Base-by-base conservation (phyloP, 352 stramenopile species). In the Phytophthora ohioensis region DNA sequence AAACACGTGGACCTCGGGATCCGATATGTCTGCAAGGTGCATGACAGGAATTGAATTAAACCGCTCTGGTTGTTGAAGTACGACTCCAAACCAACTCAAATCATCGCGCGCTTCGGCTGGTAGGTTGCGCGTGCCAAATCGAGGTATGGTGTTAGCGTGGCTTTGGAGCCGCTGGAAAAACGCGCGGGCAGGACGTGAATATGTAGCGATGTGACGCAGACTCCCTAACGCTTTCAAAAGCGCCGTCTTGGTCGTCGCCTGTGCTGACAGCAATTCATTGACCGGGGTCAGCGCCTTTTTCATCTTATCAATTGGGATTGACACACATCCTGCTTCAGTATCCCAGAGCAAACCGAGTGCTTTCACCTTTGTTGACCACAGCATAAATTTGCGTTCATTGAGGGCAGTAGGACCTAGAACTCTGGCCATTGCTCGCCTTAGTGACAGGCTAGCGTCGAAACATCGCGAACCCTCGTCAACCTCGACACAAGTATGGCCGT, bases 401-500 rank as follows among this genome's bases (percentile, higher is more conserved):
- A 74, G 13, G 0, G 56, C 64, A 1, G 47, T 38, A 0, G 65
- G 65, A 4, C 55, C 58, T 1, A 82, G 32, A 0, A 79, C 48
- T 0, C 41, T 64, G 1, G 43, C 38, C 66, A 81, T 75, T 5
- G 67, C 59, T 34, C 45, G 31, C 31, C 75, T 45, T 0, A 75
- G 51, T 9, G 67, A 21, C 0, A 73, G 2, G 6, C 77, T 67
- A 0, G 63, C 75, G 0, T 73, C 67, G 6, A 60, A 41, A n/a
- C 64, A 69, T 0, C 56, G 45, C 0, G 12, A 34, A 4, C 64
- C 67, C 0, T 32, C 13, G 5, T 72, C 67, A 0, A 69, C 12
- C 36, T 81, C 70, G 8, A 76, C 57, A 15, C 63, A 77, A 0
- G 39, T 73, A 34, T 79, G 74, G 34, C 75, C 63, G 21, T 81